Evolutionary conservation across 2,329 filamentous ascomycete genomes (phyloP), one percentile per base, ranked within the genome.

Genomic region (Tolypocladium endophyticum): DNA sequence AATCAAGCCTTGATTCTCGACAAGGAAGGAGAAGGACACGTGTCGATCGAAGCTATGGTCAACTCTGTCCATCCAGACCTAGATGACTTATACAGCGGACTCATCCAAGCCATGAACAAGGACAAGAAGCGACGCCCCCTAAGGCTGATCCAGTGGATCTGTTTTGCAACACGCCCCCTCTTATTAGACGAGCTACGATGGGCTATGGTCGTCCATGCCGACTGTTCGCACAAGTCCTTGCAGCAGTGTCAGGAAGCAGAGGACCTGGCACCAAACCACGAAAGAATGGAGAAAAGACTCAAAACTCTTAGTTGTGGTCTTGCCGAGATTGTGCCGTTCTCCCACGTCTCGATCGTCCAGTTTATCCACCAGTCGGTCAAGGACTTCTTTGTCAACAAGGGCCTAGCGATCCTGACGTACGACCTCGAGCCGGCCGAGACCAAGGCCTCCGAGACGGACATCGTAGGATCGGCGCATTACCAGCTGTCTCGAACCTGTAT

Each of bases 311-410:
- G 70, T 41, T 61, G 67, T 38, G 69, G 70, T 43, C 70, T 74
- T 62, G 67, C 60, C 20, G 70, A 72, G 45, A 28, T 64, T 18
- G 36, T 39, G 36, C 36, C 36, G 14, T 8, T 60, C 58, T 3
- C 20, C 41, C 1, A 8, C 11, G 3, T 20, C 56, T n/a, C 18
- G 18, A 47, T 66, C 41, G 65, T 71, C 2, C 71, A 73, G 53
- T 71, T 73, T 56, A 73, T 73, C 41, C 71, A 74, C 36, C 68
- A 73, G 57, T 68, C 71, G 3, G 69, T 71, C 50, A 69, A 70
- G 45, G 71, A 73, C 55, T 73, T 70, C 58, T 70, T 73, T 45
- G 9, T 69, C 36, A 53, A 64, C 5, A 64, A 62, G 18, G 67
- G 69, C 23, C 45, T 50, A 30, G 14, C 14, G 45, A 25, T 25